phyloP scores from a whole-genome alignment of 2,329 filamentous ascomycete genomes.

The Zasmidium angulare region DNA sequence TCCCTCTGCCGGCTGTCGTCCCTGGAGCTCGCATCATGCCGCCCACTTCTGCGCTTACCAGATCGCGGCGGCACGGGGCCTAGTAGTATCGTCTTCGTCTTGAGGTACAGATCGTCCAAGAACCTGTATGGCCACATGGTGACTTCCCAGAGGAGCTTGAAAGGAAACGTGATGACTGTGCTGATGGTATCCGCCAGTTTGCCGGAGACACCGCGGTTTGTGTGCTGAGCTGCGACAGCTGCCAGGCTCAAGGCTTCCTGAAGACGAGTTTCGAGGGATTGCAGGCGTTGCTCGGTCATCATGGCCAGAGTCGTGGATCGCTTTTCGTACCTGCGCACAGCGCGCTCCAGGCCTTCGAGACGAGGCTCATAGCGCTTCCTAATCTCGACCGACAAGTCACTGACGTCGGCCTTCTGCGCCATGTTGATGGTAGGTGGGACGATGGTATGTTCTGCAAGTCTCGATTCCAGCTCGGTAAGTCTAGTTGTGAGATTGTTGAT shows the following conservation, averaged over 20 bases:
- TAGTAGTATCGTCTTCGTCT: slow-evolving; percentile 2
- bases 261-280: slow-evolving; percentile 67
- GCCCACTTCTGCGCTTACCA: slow-evolving; percentile 7
- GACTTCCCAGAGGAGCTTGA: slow-evolving; percentile 14
- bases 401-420: slow-evolving; percentile 34
- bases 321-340: slow-evolving; percentile 89
- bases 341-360: slow-evolving; percentile 82
- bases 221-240: slow-evolving; percentile 64
- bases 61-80: slow-evolving; percentile 5
- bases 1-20: background rate
- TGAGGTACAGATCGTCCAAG: slow-evolving; percentile 5
- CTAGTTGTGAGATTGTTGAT: slow-evolving; percentile 28
- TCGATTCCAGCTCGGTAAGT: slow-evolving; percentile 34
- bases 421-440: slow-evolving; percentile 25
- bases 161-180: slow-evolving; percentile 14
- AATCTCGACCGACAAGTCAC: slow-evolving; percentile 51
- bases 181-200: slow-evolving; percentile 19
- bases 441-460: slow-evolving; percentile 26
- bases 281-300: slow-evolving; percentile 74
- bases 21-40: background rate
- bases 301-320: slow-evolving; percentile 72
- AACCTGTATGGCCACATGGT: slow-evolving; percentile 4
- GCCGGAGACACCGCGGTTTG: slow-evolving; percentile 25
- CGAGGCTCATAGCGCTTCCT: slow-evolving; percentile 71
- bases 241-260: slow-evolving; percentile 80